phyloP scores from a whole-genome alignment of 306 rosid genomes.

The Dryas octopetala region DNA sequence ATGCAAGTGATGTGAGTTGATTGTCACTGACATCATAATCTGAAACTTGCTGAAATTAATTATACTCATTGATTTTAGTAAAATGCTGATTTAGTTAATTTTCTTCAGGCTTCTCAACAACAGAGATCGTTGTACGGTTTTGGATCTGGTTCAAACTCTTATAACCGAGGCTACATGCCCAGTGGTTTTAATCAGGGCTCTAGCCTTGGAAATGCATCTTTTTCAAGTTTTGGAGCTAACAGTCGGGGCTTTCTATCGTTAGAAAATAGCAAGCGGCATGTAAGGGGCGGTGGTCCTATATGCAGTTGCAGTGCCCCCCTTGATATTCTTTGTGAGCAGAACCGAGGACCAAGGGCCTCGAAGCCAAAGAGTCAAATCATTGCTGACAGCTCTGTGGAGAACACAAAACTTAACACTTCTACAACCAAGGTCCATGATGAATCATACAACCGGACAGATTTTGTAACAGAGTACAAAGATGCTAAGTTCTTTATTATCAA shows the following conservation, averaged over 20 bases:
- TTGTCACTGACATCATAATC: conserved; percentile 4
- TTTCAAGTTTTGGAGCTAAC: conserved; percentile 36
- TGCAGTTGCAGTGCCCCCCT: conserved; percentile 72
- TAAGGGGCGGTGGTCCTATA: conserved; percentile 47
- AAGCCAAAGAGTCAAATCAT: conserved; percentile 60
- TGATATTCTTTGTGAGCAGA: conserved; percentile 78
- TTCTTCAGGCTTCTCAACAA: conserved; percentile 68
- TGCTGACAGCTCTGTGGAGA: conserved; percentile 54
- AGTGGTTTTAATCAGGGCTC: conserved; percentile 49
- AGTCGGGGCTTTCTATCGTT: conserved; percentile 53
- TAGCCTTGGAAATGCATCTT: conserved; percentile 46
- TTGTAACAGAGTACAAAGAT: conserved; percentile 63
- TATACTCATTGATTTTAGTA: neutral
- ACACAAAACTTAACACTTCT: conserved; percentile 35
- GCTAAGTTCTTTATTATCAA: conserved; percentile 80
- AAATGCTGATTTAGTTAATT: conserved; percentile 31
- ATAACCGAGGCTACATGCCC: conserved; percentile 61
- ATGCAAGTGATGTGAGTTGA: neutral
- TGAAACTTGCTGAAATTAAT: neutral
- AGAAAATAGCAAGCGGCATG: conserved; percentile 57
- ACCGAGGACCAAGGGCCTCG: conserved; percentile 84
- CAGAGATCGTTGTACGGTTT: conserved; percentile 62
- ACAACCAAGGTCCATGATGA: conserved; percentile 48
- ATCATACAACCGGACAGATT: conserved; percentile 56
- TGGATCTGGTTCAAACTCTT: conserved; percentile 72